Percentiles rank a stretch among this genome's conserved stretches.
Conservation (phyloP, 106 monocot genomes). For the Narthecium ossifragum region DNA sequence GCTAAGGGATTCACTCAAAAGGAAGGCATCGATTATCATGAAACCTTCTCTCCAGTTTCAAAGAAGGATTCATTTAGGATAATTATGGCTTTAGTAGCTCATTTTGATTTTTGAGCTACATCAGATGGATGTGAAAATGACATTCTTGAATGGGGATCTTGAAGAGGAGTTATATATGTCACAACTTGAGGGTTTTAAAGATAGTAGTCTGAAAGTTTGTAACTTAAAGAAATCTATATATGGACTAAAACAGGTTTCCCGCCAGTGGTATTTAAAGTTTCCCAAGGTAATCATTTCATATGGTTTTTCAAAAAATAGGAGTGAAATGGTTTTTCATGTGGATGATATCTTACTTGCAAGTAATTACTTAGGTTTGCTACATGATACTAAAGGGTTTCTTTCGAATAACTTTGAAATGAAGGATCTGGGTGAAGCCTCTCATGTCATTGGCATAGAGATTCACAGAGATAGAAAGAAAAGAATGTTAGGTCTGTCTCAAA, state of each 20-base stretch:
- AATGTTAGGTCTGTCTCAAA: not conserved
- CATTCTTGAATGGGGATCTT: not conserved
- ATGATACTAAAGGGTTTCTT: not conserved
- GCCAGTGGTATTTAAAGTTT: no score
- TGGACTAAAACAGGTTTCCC: no score
- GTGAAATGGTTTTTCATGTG: no score
- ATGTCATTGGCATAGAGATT: constrained; percentile 4
- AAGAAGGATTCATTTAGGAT: not conserved
- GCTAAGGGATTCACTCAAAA: not conserved
- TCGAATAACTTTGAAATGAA: constrained; percentile 2
- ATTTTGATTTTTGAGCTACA: not conserved
- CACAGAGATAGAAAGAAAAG: not conserved
- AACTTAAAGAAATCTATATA: no score
- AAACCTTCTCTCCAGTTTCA: not conserved
- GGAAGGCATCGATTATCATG: not conserved
- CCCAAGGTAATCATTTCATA: no score
- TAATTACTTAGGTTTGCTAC: not conserved
- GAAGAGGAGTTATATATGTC: not conserved
- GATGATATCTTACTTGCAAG: no score
- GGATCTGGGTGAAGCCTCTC: not conserved
- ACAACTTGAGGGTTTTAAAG: not conserved
- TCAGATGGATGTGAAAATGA: not conserved
- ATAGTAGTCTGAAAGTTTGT: no score
- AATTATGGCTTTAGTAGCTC: not conserved
- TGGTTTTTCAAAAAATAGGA: no score